Evolutionary conservation across 768 basidiomycete genomes (phyloP).

Genomic region (Suillus subaureus): DNA sequence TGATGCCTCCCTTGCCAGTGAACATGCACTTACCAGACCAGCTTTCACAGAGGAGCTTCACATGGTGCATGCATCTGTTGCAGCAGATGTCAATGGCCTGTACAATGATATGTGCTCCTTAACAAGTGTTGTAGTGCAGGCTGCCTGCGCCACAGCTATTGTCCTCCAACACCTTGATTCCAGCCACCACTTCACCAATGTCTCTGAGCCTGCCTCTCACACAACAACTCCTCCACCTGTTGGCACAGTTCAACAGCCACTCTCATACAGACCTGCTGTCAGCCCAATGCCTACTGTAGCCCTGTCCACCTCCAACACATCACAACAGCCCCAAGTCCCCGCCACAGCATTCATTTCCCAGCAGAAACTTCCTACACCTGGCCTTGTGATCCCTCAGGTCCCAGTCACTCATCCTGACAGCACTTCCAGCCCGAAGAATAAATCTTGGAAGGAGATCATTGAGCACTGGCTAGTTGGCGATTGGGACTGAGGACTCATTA

Average conservation of each 20-base stretch:
- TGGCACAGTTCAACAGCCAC: not conserved
- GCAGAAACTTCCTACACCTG: not conserved
- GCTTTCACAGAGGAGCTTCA: not conserved
- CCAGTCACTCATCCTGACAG: not conserved
- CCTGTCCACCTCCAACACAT: not conserved
- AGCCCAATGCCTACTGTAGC: not conserved
- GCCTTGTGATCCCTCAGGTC: not conserved
- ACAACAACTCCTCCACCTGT: not conserved
- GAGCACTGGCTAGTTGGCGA: not conserved
- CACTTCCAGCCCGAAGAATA: not conserved
- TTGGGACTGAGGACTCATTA: not conserved
- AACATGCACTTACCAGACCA: not conserved
- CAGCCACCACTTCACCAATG: not conserved
- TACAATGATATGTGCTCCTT: not conserved
- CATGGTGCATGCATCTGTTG: not conserved
- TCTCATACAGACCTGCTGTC: not conserved
- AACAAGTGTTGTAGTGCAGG: not conserved
- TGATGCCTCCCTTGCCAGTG: not conserved
- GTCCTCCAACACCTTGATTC: not conserved
- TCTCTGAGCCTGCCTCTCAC: not conserved
- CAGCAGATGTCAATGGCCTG: not conserved
- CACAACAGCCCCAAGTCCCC: not conserved
- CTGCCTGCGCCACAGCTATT: not conserved
- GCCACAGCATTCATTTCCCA: not conserved
- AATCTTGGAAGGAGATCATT: not conserved